Conservation (phyloP, 2,329 filamentous ascomycete genomes). For the Magnaporthiopsis incrustans region DNA sequence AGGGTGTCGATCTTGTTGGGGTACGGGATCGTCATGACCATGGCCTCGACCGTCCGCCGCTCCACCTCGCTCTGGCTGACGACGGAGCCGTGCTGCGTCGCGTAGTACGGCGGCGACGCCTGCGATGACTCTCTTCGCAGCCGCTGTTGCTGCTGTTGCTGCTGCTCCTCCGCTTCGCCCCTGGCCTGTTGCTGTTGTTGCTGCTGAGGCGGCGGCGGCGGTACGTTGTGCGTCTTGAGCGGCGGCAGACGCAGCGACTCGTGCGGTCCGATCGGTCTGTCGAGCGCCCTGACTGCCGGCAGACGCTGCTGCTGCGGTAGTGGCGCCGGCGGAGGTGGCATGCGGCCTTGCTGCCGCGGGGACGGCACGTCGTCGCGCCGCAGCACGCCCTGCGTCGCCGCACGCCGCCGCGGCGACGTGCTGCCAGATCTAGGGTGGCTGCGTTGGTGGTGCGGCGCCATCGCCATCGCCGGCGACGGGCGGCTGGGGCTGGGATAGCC, state of each 20-base stretch:
- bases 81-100: neutral
- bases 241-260: constrained; percentile 47
- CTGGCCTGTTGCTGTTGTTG: constrained; percentile 6
- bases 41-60: constrained; percentile 50
- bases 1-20: constrained; percentile 71
- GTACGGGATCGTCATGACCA: constrained; percentile 69
- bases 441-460: too few species aligned
- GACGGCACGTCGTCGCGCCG: neutral
- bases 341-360: neutral
- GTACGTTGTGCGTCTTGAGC: constrained; percentile 33
- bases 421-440: too few species aligned
- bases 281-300: constrained; percentile 2
- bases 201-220: too few species aligned
- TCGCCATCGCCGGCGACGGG: neutral
- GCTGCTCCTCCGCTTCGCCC: too few species aligned
- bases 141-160: constrained; percentile 4
- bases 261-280: constrained; percentile 34
- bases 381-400: neutral
- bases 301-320: constrained; percentile 2
- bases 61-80: constrained; percentile 19
- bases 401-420: too few species aligned
- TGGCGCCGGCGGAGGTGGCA: constrained; percentile 5
- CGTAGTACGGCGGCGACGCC: neutral
- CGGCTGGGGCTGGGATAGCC: neutral
- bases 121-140: neutral